Conservation (phyloP, 345 rosid genomes). For the Eucalyptus grandis region DNA sequence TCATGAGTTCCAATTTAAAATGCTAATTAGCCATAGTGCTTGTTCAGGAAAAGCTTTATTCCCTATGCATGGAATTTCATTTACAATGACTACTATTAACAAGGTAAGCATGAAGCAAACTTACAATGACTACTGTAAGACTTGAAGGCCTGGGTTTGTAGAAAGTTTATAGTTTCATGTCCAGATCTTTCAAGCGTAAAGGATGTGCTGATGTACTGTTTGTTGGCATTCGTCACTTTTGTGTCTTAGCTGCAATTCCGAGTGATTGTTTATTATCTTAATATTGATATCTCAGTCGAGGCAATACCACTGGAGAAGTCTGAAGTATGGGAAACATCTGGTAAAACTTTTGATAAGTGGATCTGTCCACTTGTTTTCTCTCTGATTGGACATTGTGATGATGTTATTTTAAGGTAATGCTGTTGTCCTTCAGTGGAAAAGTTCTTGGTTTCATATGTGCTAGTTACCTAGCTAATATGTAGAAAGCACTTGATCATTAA, state of each 20-base stretch:
- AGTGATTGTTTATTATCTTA: neutral
- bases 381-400: conserved; percentile 57
- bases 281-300: conserved; percentile 27
- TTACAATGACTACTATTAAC: neutral
- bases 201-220: neutral
- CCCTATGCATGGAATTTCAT: neutral
- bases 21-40: neutral
- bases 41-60: neutral
- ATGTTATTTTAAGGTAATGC: conserved; percentile 63
- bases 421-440: neutral
- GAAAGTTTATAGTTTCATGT: neutral
- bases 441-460: neutral
- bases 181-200: neutral
- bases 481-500: neutral
- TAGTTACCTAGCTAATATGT: neutral
- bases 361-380: conserved; percentile 83
- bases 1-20: neutral
- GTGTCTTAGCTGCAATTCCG: neutral
- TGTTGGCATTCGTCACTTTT: neutral
- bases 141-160: neutral
- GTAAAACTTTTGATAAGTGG: conserved; percentile 76
- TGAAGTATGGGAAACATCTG: conserved; percentile 59
- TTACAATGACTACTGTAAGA: neutral
- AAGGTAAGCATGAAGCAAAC: neutral
- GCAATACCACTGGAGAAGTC: conserved; percentile 50